Base-by-base conservation (phyloP, 1,284 basidiomycete species). In the Ganoderma leucocontextum region DNA sequence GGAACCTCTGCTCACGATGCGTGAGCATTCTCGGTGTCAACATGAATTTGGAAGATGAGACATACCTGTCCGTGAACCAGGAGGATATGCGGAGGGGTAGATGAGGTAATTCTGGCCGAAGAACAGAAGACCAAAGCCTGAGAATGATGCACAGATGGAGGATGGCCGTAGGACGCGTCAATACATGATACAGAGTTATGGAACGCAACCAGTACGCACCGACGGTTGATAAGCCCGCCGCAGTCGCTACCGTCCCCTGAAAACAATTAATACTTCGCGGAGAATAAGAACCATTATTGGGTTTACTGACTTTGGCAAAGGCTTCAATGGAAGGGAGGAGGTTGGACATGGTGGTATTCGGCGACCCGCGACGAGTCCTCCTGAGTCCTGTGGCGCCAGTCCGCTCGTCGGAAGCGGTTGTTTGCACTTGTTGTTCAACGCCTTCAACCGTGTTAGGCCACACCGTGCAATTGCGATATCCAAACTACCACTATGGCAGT, bases 81-180 rank as follows among this genome's bases (percentile, higher is more conserved):
- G 86, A 13, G 95, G 95, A 74, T 93, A 92, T n/a, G 92, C 89
- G 35, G 94, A 91, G 0, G 95, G 96, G 78, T 97, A 97, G 77
- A 97, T 96, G 63, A 97, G 84, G 71, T 88, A 92, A 77, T 91
- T 92, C 79, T 97, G 95, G 47, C 93, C 93, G 75, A 94, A 96
- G 77, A 91, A 95, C 41, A 95, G 86, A 47, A 96, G 83, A 8
- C 92, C 92, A 53, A 88, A 86, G 66, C 90, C 92, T 89, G 78
- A 53, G 61, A 63, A 68, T 39, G 63, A 53, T 44, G 66, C 65
- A 64, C 19, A 35, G 39, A 15, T 9, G 62, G 64, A 61, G 29
- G 29, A 64, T 33, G 59, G 68, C 67, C 33, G 39, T 59, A 44
- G 60, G 63, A 64, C 64, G 62, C 62, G 47, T 62, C 41, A 59